A percentile compares a stretch with the other conserved stretches of the same genome.
These are phyloP conservation scores for Mucor sp. DNA, from an alignment of 371 early-diverging fungal species.

Conservation along the genomic window DNA sequence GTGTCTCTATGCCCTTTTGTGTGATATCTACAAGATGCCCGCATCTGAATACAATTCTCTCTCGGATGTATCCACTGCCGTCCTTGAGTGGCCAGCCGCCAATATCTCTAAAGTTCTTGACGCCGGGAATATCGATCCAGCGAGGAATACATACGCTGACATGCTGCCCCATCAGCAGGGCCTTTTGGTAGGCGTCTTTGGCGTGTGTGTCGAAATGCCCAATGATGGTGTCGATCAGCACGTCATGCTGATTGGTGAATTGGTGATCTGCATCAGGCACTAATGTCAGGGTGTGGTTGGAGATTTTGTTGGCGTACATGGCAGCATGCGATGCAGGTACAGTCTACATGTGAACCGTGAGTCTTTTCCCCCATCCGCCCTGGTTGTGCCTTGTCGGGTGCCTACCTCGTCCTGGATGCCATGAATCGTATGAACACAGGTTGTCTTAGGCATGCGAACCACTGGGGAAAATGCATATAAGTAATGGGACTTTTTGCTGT, in stretches of 20 bases:
- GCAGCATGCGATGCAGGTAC: constrained; percentile 56
- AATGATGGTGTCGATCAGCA: constrained; percentile 34
- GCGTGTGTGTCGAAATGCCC: constrained; percentile 36
- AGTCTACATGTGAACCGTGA: constrained; percentile 7
- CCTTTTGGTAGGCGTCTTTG: constrained; percentile 54
- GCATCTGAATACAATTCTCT: constrained; percentile 49
- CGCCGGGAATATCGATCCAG: constrained; percentile 57
- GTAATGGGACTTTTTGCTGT: not conserved
- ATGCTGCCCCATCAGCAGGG: constrained; percentile 33
- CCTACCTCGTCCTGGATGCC: constrained; percentile 53
- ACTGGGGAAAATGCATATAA: constrained; percentile 25
- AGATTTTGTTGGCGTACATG: constrained; percentile 44
- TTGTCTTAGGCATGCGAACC: constrained; percentile 49
- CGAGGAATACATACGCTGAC: constrained; percentile 37
- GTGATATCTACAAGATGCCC: constrained; percentile 52
- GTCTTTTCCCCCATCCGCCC: not conserved
- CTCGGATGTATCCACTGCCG: constrained; percentile 45
- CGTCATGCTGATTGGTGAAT: constrained; percentile 42
- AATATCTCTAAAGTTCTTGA: constrained; percentile 61
- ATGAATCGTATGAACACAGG: constrained; percentile 54
- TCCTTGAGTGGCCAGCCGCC: constrained; percentile 53
- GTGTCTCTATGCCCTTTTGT: constrained; percentile 46
- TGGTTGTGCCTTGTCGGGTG: not conserved
- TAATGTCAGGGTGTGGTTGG: constrained; percentile 48
- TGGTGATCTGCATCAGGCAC: constrained; percentile 54